Base-by-base conservation (phyloP, 2,329 filamentous ascomycete species). In the Diaporthe citrichinensis region DNA sequence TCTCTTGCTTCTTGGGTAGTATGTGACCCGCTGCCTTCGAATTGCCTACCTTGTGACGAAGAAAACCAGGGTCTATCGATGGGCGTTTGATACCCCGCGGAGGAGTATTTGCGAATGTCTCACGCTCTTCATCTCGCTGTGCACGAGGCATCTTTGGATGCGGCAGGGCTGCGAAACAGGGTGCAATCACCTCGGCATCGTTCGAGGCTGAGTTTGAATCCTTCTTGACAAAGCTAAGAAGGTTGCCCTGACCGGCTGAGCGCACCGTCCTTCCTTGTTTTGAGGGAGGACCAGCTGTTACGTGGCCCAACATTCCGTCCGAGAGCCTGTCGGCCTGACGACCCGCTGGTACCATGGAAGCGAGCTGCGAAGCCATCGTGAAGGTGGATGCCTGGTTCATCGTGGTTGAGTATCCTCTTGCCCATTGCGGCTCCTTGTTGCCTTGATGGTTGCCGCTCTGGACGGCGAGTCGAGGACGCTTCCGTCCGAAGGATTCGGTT, bases 341-440 rank as follows among this genome's bases (percentile, higher is more conserved):
- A 28, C 88, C 85, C 14, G 88, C 87, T 3, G 92, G 91, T 14
- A 90, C 90, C n/a, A 90, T 90, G 78, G 94, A 94, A 0, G 90
- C 91, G 0, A 88, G 85, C 12, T 90, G 83, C 39, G 87, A 85
- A 7, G 89, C 86, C 72, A 92, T 87, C 0, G 91, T 93, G 76
- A 94, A 94, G 0, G 84, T 87, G 0, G 87, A 83, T 0, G 88
- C 84, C 72, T 87, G 85, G 61, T 91, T 89, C 91, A 94, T 93
- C 0, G 92, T 94, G 7, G 92, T 93, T 6, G 84, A 79, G 75
- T 91, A 90, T 68, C 85, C 85, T 10, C 85, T 84, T 71, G 84
- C 79, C 85, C 86, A 86, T 8, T 78, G 58, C 39, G 80, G 79
- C 74, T 85, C 78, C 78, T 85, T 81, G 20, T 61, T 69, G 68